These are phyloP conservation scores for Globisporangium cystogenes DNA, from an alignment of 352 stramenopile species.

Conservation along the genomic window DNA sequence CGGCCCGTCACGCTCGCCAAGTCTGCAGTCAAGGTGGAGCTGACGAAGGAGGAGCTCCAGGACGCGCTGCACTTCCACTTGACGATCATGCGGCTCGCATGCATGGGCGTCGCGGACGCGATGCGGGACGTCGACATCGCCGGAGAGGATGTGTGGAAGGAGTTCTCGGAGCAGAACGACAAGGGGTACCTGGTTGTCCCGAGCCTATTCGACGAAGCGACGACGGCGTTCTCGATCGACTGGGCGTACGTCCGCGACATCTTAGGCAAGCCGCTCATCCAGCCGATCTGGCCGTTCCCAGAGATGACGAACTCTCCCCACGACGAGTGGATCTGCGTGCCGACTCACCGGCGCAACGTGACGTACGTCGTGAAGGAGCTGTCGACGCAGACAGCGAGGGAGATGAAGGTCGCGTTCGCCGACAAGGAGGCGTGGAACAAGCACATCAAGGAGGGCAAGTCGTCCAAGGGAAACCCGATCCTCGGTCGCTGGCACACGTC, in stretches of 20 bases:
- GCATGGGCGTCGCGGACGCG: conserved; percentile 69
- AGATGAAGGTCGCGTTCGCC: conserved; percentile 37
- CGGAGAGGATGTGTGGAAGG: conserved; percentile 57
- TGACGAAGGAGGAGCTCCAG: conserved; percentile 56
- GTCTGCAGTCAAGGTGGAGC: conserved; percentile 22
- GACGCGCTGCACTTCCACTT: conserved; percentile 72
- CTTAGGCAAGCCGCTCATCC: conserved; percentile 50
- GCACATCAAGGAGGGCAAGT: conserved; percentile 63
- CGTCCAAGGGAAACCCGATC: conserved; percentile 63
- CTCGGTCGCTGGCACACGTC: conserved; percentile 72
- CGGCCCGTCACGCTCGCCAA: conserved; percentile 60
- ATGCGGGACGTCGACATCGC: conserved; percentile 61
- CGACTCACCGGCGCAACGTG: conserved; percentile 59
- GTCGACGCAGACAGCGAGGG: conserved; percentile 31
- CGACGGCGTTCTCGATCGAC: conserved; percentile 26
- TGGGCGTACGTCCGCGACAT: conserved; percentile 67
- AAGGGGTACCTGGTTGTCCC: conserved; percentile 84
- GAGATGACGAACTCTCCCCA: conserved; percentile 8
- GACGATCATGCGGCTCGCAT: conserved; percentile 70
- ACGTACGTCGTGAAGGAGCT: conserved; percentile 59
- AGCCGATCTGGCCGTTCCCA: conserved; percentile 65
- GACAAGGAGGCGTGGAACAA: conserved; percentile 40
- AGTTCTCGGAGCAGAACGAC: conserved; percentile 86
- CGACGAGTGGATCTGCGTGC: conserved; percentile 72
- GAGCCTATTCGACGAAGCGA: conserved; percentile 13